Conservation (phyloP, 306 rosid genomes). For the Lupinus albus region DNA sequence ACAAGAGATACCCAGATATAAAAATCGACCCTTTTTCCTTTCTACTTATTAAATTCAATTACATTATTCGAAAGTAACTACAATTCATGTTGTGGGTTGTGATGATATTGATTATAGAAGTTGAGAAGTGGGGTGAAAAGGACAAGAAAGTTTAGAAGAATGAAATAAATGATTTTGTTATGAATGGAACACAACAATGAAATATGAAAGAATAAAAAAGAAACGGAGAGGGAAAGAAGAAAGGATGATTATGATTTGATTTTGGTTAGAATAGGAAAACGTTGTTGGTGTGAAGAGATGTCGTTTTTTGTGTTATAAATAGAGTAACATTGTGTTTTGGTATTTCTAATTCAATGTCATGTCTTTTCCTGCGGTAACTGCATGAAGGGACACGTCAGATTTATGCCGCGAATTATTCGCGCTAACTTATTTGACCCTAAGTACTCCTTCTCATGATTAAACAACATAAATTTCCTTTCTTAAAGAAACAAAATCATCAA, state of each 20-base stretch:
- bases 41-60: background rate
- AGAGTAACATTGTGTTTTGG: background rate
- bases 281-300: background rate
- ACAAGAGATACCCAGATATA: background rate
- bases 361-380: background rate
- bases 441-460: background rate
- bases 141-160: background rate
- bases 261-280: background rate
- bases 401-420: background rate
- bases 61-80: background rate
- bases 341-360: too few species aligned
- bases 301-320: background rate
- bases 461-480: background rate
- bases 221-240: too few species aligned
- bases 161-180: too few species aligned
- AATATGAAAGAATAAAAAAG: too few species aligned
- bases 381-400: constrained; percentile 19
- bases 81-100: background rate
- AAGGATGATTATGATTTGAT: background rate
- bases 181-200: too few species aligned
- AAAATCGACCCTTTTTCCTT: background rate
- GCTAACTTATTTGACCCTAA: constrained; percentile 19
- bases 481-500: too few species aligned
- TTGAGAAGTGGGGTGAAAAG: background rate
- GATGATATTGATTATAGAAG: background rate